Evolutionary conservation across 1,139 yeast genomes (phyloP).

Genomic region (Scheffersomyces parashehatae): DNA sequence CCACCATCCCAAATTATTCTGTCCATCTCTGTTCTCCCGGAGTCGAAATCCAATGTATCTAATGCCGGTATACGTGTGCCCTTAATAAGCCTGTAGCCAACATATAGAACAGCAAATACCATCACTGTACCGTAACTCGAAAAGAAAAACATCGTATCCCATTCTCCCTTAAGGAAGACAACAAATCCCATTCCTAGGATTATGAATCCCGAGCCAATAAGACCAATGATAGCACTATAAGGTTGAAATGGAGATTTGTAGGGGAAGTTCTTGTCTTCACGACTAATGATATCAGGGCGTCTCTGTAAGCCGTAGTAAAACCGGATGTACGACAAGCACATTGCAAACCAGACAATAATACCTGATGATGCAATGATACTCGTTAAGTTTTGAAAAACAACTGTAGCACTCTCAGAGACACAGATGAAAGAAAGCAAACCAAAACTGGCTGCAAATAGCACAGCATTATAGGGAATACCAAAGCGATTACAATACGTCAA

Average conservation of each 20-base stretch:
- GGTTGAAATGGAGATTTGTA: slow-evolving; percentile 80
- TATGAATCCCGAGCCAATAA: slow-evolving; percentile 54
- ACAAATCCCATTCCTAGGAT: slow-evolving; percentile 70
- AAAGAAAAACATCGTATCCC: slow-evolving; percentile 66
- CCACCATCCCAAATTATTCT: slow-evolving; percentile 72
- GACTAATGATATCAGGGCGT: slow-evolving; percentile 64
- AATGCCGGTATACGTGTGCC: slow-evolving; percentile 61
- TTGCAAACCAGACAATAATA: slow-evolving; percentile 77
- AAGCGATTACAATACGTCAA: slow-evolving; percentile 59
- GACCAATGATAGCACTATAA: slow-evolving; percentile 66
- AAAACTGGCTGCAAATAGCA: slow-evolving; percentile 59
- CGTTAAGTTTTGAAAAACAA: slow-evolving; percentile 66
- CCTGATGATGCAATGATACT: slow-evolving; percentile 71
- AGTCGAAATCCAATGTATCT: slow-evolving; percentile 71
- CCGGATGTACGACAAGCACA: slow-evolving; percentile 71
- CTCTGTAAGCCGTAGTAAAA: slow-evolving; percentile 67
- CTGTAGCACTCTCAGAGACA: slow-evolving; percentile 57
- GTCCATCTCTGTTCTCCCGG: slow-evolving; percentile 77
- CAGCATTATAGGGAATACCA: slow-evolving; percentile 77
- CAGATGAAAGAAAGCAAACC: slow-evolving; percentile 63
- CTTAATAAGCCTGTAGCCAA: slow-evolving; percentile 54
- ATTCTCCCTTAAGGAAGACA: slow-evolving; percentile 58
- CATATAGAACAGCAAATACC: slow-evolving; percentile 53
- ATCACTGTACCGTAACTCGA: slow-evolving; percentile 68
- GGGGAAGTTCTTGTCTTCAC: slow-evolving; percentile 71